Evolutionary conservation across 2,329 filamentous ascomycete species (phyloP), one percentile per base, ranked within the genome.

Genomic region (Arthroderma sp.): DNA sequence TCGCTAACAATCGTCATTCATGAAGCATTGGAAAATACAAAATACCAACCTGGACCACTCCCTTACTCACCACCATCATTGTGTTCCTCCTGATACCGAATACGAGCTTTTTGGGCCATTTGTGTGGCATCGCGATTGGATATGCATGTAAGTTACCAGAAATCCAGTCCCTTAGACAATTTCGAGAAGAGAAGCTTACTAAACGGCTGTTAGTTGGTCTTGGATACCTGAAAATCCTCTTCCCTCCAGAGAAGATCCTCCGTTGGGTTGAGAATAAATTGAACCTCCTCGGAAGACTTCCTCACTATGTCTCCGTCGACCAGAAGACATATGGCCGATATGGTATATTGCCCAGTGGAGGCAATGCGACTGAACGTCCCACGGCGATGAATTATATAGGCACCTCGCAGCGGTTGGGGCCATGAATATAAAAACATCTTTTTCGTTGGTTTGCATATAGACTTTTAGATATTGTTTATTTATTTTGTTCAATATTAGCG

Each of bases 261-360:
- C 76, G 87, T 52, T 96, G 83, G 80, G 74, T 95, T 45, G 91
- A 98, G 66, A 78, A 77, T 11, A 93, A 89, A 60, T 68, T 96
- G 48, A 91, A 94, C 57, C 72, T 96, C 6, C 71, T 94, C 22
- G 84, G 80, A 15, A 74, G 86, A 47, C 66, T 96, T 28, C 89
- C 89, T 38, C 85, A 94, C 64, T 96, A 94, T 57, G 83, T 96
- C 40, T 93, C 85, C 46, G 81, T 95, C 10, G 89, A 96, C 58
- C 88, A 94, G 64, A 95, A 94, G 72, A 94, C 85, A 4, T 94
- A 89, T 57, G 89, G 89, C 5, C 75, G 89, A 43, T 95, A 94
- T 56, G 89, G 89, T 1, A 83, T 95, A 9, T 68, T 96, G 46
- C 89, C 88, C 2, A 73, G 78, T 1, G 70, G 62, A 15, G 59